These are phyloP conservation scores for Meyerozyma elateridarum DNA, from an alignment of 1,139 yeast species.

Conservation along the genomic window DNA sequence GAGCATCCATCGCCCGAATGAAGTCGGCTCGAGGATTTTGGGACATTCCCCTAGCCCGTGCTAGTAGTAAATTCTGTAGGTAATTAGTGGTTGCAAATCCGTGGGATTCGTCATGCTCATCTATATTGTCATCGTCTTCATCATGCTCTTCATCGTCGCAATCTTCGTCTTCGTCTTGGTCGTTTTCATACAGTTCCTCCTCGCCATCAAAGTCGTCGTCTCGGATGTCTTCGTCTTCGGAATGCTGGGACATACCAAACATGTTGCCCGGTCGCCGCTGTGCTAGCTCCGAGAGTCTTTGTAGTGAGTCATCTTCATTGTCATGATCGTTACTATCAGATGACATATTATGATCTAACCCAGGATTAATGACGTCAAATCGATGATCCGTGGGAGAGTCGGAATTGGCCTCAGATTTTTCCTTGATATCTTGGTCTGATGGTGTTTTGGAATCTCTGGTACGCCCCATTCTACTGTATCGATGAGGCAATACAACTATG, in stretches of 20 bases:
- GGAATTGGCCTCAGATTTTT: too few relatives aligned
- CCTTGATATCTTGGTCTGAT: too few relatives aligned
- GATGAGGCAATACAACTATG: too few relatives aligned
- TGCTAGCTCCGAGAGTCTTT: constrained; percentile 13
- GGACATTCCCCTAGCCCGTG: constrained; percentile 2
- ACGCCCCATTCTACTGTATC: too few relatives aligned
- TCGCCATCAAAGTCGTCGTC: constrained; percentile 8
- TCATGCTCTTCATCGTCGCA: constrained; percentile 17
- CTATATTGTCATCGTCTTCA: constrained; percentile 16
- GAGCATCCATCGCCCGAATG: constrained; percentile 24
- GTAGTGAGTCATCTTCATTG: constrained; percentile 10
- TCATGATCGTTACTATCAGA: constrained; percentile 7
- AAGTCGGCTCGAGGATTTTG: constrained; percentile 24
- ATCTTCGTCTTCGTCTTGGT: constrained; percentile 17
- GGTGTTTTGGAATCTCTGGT: too few relatives aligned
- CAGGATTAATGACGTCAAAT: too few relatives aligned
- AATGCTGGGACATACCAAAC: constrained; percentile 4
- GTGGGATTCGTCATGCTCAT: constrained; percentile 15
- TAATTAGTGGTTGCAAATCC: constrained; percentile 14
- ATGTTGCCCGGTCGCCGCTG: constrained; percentile 7
- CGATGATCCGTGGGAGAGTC: too few relatives aligned
- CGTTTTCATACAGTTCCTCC: constrained; percentile 13
- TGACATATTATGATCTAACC: too few relatives aligned
- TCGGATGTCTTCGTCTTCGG: constrained; percentile 1
- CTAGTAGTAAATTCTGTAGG: constrained; percentile 4